Base-by-base conservation (phyloP, 495 filamentous ascomycete species). In the Daldinia childiae region DNA sequence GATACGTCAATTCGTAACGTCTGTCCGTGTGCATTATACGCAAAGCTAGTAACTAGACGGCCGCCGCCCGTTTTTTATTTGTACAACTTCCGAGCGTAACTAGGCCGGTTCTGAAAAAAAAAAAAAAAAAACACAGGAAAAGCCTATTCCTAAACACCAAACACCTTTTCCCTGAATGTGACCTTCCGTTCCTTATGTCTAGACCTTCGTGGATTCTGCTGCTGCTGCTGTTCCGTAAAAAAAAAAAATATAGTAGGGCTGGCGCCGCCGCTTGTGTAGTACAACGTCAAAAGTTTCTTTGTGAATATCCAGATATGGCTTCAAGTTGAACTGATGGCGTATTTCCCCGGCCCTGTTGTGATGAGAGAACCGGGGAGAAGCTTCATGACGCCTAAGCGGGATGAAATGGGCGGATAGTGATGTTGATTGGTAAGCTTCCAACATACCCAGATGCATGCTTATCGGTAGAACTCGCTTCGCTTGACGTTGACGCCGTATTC, bases 401-500 rank as follows among this genome's bases (percentile, higher is more conserved):
- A n/a, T 21, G 17, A 5, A 2, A 48, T 48, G 11, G 19, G 43
- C 43, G 17, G 7, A 21, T 48, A 12, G 9, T 11, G 8, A 48
- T 24, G 19, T 4, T 21, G 17, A 5, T 48, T 21, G 0, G 4
- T 48, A 48, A 48, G 8, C 43, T 48, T 48, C 43, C 15, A 34
- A n/a, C 64, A 34, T 54, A 66, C 56, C 45, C 29, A 6, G 19
- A 9, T 21, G 6, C 58, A 9, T 21, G 6, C 58, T 88, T 82
- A 98, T 74, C 95, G 89, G 81, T 99, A 99, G 77, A 98, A 99
- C 82, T 99, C 95, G 67, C 94, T 95, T 64, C 95, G 84, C 88
- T 94, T 97, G 12, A 98, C 91, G 79, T 96, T 98, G 57, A 98
- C 94, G 0, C 96, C 95, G 82, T 97, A 98, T 82, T 98, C 95